Percentiles rank a stretch among this genome's conserved stretches.
Evolutionary conservation across 2,329 filamentous ascomycete genomes (phyloP).

Genomic region (Fragosphaeria purpurea): DNA sequence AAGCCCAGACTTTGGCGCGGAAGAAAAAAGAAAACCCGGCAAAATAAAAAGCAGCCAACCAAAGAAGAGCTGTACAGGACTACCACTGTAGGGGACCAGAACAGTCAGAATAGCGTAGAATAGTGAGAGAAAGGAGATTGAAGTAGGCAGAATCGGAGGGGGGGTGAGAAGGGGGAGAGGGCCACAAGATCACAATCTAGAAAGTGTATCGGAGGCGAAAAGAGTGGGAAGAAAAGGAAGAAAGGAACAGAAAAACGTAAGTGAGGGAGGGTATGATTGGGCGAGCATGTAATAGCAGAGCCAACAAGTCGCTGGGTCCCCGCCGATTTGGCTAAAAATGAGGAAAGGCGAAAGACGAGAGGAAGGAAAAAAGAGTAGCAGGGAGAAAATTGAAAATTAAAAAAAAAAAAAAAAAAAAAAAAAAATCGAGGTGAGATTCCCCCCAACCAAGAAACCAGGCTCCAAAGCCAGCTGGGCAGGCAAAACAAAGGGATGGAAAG

Average conservation of each 20-base stretch:
- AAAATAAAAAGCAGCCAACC: conserved; percentile 5
- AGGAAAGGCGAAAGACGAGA: background rate
- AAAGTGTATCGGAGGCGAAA: no score
- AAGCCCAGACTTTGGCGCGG: conserved; percentile 14
- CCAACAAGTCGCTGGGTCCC: no score
- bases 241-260: no score
- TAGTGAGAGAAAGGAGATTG: conserved; percentile 22
- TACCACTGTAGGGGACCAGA: no score
- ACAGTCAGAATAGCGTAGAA: no score
- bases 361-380: background rate
- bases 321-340: background rate
- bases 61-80: conserved; percentile 5
- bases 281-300: no score
- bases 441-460: no score
- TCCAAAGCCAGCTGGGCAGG: background rate
- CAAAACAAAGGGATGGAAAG: background rate
- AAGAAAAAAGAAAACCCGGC: background rate
- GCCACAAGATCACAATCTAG: background rate
- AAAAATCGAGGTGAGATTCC: background rate
- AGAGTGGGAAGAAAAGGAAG: no score
- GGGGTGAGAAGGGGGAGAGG: conserved; percentile 26
- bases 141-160: conserved; percentile 15
- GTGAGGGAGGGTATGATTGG: no score
- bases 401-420: background rate
- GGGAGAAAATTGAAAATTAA: background rate